Conservation (phyloP, 768 basidiomycete genomes). For the Amanita fuliginea region DNA sequence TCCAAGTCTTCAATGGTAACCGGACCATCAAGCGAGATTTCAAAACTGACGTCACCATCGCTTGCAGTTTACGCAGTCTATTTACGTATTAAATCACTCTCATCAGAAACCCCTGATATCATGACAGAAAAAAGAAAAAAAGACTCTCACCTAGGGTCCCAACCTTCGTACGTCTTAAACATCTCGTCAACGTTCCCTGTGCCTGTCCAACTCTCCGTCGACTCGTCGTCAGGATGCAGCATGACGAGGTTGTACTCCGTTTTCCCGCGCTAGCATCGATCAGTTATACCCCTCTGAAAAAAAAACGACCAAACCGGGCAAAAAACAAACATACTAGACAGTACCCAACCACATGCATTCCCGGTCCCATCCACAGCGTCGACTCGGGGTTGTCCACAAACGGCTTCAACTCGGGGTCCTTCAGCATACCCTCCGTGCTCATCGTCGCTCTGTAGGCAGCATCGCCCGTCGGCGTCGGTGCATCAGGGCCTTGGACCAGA, state of each 20-base stretch:
- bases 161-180: slow-evolving; percentile 32
- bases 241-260: slow-evolving; percentile 36
- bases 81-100: not conserved
- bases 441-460: slow-evolving; percentile 51
- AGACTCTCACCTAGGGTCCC: slow-evolving; percentile 39
- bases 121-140: not conserved
- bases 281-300: no score
- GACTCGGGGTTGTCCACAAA: slow-evolving; percentile 42
- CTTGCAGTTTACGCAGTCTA: slow-evolving; percentile 34
- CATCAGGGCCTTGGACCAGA: slow-evolving; percentile 35
- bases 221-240: slow-evolving; percentile 24
- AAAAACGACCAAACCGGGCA: no score
- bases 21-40: slow-evolving; percentile 40
- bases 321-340: slow-evolving; percentile 18
- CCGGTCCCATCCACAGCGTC: slow-evolving; percentile 51
- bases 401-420: slow-evolving; percentile 37
- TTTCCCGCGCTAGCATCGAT: slow-evolving; percentile 22
- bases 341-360: slow-evolving; percentile 25
- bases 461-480: slow-evolving; percentile 46
- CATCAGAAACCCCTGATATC: not conserved
- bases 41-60: slow-evolving; percentile 32
- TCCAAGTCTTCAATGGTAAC: slow-evolving; percentile 34
- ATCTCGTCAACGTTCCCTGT: slow-evolving; percentile 34
- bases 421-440: slow-evolving; percentile 29
- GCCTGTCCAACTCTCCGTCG: slow-evolving; percentile 33